Evolutionary conservation across 352 stramenopile species (phyloP), one percentile per base, ranked within the genome.

Genomic region (Peronosclerospora sorghi): DNA sequence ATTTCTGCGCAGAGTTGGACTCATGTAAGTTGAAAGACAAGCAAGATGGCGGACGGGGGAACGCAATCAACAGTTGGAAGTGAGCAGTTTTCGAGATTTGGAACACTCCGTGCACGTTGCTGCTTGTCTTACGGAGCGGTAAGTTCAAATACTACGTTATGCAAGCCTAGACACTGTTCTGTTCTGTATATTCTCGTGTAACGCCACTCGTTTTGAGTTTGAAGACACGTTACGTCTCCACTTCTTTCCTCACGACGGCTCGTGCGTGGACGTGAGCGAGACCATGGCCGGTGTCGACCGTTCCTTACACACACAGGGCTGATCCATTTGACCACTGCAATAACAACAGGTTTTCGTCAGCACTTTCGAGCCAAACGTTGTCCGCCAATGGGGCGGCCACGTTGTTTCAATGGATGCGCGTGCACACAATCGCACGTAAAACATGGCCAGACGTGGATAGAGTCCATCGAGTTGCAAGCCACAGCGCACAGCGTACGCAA

Each of bases 401-500:
- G 78, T 87, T 48, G 68, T 72, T 24, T 85, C 71, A 26, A 90
- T 75, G 43, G 73, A 86, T 36, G 63, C 51, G 2, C 74, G 73
- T 12, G 66, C 68, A 43, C 78, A 86, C 40, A 90, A 50, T 1
- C 73, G 73, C 42, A 83, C 61, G 57, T 90, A 90, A 21, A 86
- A 83, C 59, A 73, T 82, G 14, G 78, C 78, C 34, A 90, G 54
- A 5, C 73, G 67, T 30, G 78, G 78, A 48, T 87, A 90, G 0
- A 90, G 60, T 13, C 75, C 78, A 23, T 90, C 78, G 34, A 90
- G 70, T 41, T 87, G 78, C 26, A 90, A 48, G 2, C 78, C 78
- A 62, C 78, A 90, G n/a, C 78, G 71, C 35, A 90, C 78, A 15
- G 78, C 78, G 53, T 90, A 90, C 5, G 78, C 78, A n/a, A 90